phyloP scores from a whole-genome alignment of 169 alveolate species.

The Toxoplasma gondii region DNA sequence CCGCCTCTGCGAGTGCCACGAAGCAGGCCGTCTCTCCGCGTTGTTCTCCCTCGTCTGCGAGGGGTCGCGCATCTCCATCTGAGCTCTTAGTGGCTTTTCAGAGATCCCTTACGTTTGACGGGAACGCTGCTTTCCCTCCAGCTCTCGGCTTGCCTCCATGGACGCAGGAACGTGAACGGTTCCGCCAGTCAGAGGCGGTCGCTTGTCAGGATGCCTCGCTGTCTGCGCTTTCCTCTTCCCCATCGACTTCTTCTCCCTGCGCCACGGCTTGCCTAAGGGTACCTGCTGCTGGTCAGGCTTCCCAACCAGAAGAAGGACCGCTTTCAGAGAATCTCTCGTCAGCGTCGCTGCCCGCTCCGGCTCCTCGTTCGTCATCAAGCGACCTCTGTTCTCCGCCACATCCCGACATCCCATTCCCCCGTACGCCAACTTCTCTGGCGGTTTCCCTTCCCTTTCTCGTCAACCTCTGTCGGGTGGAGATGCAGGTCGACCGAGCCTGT shows the following conservation, averaged over 20 bases:
- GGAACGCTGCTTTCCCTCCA: not conserved
- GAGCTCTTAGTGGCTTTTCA: not conserved
- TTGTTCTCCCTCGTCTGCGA: not conserved
- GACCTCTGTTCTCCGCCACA: not conserved
- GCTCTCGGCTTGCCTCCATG: not conserved
- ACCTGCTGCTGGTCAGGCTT: too few species aligned
- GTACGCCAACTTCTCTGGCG: constrained; percentile 18
- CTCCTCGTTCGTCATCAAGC: too few species aligned
- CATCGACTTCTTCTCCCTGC: too few species aligned
- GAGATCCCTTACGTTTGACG: not conserved
- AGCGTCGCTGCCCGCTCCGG: too few species aligned
- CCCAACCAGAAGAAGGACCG: too few species aligned
- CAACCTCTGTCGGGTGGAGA: constrained; percentile 37
- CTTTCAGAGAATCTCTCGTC: too few species aligned
- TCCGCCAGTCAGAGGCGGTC: not conserved
- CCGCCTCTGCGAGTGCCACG: not conserved
- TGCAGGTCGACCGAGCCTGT: constrained; percentile 41
- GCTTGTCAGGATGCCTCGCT: not conserved
- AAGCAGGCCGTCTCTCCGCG: not conserved
- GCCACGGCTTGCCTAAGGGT: too few species aligned
- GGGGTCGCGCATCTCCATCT: not conserved
- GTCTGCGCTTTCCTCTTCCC: not conserved
- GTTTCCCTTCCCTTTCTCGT: constrained; percentile 57
- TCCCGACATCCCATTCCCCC: not conserved
- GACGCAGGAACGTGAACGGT: not conserved